These are phyloP conservation scores for Plasmodium knowlesi DNA, from an alignment of 169 alveolate genomes.

Conservation along the genomic window DNA sequence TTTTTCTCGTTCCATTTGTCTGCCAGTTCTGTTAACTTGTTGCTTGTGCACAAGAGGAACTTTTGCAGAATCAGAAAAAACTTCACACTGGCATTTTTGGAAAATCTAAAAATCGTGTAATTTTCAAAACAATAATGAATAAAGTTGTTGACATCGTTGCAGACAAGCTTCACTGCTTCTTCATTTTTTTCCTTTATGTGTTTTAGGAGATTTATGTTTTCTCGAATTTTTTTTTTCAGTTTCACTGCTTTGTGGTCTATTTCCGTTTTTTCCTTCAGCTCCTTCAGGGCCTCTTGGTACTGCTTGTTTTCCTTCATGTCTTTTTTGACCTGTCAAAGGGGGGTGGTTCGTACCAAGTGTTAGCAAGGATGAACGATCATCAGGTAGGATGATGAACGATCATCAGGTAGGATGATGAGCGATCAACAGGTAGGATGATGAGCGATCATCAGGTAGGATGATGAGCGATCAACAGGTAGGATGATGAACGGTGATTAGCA, in stretches of 20 bases:
- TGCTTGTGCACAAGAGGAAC: not conserved
- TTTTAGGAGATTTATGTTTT: conserved; percentile 66
- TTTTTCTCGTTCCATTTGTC: conserved; percentile 69
- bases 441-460: no score
- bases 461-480: no score
- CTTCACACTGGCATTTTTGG: conserved; percentile 30
- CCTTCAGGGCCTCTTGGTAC: conserved; percentile 84
- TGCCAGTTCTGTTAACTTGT: not conserved
- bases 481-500: not conserved
- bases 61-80: conserved; percentile 5
- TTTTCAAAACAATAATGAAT: conserved; percentile 37
- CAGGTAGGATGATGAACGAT: no score
- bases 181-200: conserved; percentile 67
- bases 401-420: no score
- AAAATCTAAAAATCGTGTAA: not conserved
- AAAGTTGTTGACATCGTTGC: conserved; percentile 36
- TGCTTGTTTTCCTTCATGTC: conserved; percentile 85
- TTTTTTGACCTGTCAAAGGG: conserved; percentile 75
- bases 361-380: not conserved
- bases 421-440: no score
- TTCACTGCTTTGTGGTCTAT: conserved; percentile 75
- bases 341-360: not conserved
- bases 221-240: conserved; percentile 76
- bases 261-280: conserved; percentile 76
- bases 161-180: conserved; percentile 55